phyloP scores from a whole-genome alignment of 148 eudicot species.

The Hydrangea macrophylla region DNA sequence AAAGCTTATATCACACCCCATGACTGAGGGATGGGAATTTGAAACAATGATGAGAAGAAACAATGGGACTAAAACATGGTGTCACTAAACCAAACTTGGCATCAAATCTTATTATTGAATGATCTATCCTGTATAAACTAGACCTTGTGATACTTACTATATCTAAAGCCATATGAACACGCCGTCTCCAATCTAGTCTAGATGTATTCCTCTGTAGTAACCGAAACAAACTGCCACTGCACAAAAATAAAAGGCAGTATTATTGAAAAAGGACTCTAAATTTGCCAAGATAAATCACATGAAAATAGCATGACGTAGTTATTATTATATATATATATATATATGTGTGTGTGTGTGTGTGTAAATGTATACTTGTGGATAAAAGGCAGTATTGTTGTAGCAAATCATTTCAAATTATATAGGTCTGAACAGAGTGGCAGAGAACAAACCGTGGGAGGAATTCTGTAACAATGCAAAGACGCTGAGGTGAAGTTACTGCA shows the following conservation, averaged over 20 bases:
- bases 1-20: neutral
- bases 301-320: neutral
- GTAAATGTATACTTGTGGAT: too few relatives aligned
- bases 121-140: neutral
- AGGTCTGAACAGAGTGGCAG: slow-evolving; percentile 14
- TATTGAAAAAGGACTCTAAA: neutral
- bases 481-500: slow-evolving; percentile 93
- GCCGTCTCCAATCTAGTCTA: slow-evolving; percentile 76
- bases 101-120: neutral
- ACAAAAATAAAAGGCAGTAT: slow-evolving; percentile 5
- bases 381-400: neutral
- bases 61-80: neutral
- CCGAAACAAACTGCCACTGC: slow-evolving; percentile 78
- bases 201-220: slow-evolving; percentile 57
- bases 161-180: slow-evolving; percentile 87
- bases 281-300: neutral
- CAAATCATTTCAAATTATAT: neutral
- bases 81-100: neutral
- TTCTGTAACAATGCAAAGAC: slow-evolving; percentile 91
- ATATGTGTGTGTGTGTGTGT: too few relatives aligned
- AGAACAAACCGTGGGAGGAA: slow-evolving; percentile 88
- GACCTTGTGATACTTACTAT: slow-evolving; percentile 49
- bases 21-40: neutral
- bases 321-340: too few relatives aligned
- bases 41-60: neutral